Evolutionary conservation across 768 basidiomycete genomes (phyloP).

Genomic region (Galerina sulciceps): DNA sequence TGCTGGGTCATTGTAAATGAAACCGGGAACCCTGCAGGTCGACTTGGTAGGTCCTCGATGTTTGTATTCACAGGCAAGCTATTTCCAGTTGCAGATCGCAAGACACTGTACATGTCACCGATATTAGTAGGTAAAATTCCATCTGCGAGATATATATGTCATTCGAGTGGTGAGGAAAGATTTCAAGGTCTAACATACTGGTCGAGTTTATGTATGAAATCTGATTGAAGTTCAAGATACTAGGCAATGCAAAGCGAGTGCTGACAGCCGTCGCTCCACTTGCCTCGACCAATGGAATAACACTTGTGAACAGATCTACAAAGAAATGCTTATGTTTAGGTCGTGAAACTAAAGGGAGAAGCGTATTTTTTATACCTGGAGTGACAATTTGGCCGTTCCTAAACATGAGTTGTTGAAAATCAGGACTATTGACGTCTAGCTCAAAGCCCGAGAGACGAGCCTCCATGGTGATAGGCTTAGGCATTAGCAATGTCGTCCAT

Average conservation of each 20-base stretch:
- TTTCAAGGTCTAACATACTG: slow-evolving; percentile 2
- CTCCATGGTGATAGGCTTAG: slow-evolving; percentile 14
- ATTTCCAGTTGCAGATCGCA: slow-evolving; percentile 9
- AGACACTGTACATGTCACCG: slow-evolving; percentile 7
- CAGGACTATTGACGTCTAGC: slow-evolving; percentile 16
- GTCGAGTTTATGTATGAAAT: slow-evolving; percentile 26
- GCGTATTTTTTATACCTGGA: slow-evolving; percentile 3
- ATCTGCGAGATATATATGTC: neutral
- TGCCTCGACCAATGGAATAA: slow-evolving; percentile 17
- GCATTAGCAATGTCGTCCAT: slow-evolving; percentile 20
- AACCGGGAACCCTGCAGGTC: slow-evolving; percentile 16
- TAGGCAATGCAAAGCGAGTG: slow-evolving; percentile 18
- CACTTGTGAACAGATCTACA: slow-evolving; percentile 17
- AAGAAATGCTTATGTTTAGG: neutral
- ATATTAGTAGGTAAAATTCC: slow-evolving; percentile 16
- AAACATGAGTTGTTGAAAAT: slow-evolving; percentile 18
- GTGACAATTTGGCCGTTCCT: slow-evolving; percentile 12
- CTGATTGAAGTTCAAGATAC: slow-evolving; percentile 27
- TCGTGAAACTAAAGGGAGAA: neutral
- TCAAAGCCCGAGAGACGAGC: slow-evolving; percentile 19
- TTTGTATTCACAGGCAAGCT: slow-evolving; percentile 16
- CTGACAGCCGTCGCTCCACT: slow-evolving; percentile 19
- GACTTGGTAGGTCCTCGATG: neutral
- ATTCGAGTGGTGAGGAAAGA: neutral
- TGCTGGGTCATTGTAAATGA: slow-evolving; percentile 23